Evolutionary conservation across 202 grass and related monocot species (phyloP).

Genomic region (Brachypodium distachyon): DNA sequence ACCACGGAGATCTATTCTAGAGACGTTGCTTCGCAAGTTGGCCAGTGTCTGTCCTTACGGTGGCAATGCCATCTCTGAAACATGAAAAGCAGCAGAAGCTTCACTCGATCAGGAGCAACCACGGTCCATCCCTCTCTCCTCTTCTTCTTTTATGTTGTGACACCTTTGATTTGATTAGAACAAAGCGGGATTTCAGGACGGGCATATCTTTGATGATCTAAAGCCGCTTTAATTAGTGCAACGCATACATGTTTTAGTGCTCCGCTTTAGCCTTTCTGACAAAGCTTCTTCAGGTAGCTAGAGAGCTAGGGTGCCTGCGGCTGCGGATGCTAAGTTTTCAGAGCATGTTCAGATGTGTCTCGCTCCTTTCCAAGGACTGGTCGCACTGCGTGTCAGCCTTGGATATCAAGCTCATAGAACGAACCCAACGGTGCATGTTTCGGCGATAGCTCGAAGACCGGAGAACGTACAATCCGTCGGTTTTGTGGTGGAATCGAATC

Average conservation of each 20-base stretch:
- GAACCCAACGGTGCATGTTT: not conserved
- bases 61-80: not conserved
- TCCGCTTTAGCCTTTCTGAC: slow-evolving; percentile 28
- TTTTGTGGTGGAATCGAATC: not conserved
- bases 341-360: not conserved
- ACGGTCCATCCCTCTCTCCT: not conserved
- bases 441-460: not conserved
- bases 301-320: not conserved
- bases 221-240: slow-evolving; percentile 30
- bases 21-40: slow-evolving; percentile 29
- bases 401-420: slow-evolving; percentile 5
- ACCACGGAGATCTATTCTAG: not conserved
- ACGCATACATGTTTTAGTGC: slow-evolving; percentile 10
- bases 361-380: not conserved
- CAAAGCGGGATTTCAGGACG: slow-evolving; percentile 40
- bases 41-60: slow-evolving; percentile 26
- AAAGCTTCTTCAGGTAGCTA: slow-evolving; percentile 10
- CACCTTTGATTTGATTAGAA: slow-evolving; percentile 31
- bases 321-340: not conserved
- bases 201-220: slow-evolving; percentile 19
- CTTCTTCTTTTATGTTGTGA: not conserved
- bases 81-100: slow-evolving; percentile 32
- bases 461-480: not conserved
- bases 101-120: slow-evolving; percentile 11
- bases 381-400: slow-evolving; percentile 1